Percentiles rank a stretch among this genome's conserved stretches.
These are phyloP conservation scores for Sphaceloma murrayae DNA, from an alignment of 2,329 filamentous ascomycete species.

Conservation along the genomic window DNA sequence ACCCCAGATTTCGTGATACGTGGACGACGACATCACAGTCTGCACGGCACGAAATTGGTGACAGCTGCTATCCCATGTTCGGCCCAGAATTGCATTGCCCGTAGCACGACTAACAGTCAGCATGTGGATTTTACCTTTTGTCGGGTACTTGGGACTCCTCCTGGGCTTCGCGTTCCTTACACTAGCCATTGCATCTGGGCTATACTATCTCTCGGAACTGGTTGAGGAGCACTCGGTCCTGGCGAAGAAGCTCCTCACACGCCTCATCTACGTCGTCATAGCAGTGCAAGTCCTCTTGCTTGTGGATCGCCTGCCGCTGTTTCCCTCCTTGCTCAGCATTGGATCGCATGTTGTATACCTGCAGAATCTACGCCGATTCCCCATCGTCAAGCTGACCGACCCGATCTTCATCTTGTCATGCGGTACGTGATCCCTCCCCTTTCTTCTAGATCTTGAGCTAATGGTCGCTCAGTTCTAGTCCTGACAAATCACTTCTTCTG, in stretches of 20 bases:
- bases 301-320: conserved; percentile 76
- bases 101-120: conserved; percentile 23
- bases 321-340: conserved; percentile 34
- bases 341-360: conserved; percentile 40
- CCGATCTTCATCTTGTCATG: conserved; percentile 80
- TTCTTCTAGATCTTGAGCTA: not conserved
- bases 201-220: conserved; percentile 96
- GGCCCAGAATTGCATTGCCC: too few species aligned
- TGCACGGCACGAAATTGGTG: too few species aligned
- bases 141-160: conserved; percentile 80
- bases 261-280: conserved; percentile 76
- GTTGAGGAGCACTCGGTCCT: conserved; percentile 96
- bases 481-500: conserved; percentile 87
- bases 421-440: conserved; percentile 44
- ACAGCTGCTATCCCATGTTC: too few species aligned
- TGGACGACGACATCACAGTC: too few species aligned
- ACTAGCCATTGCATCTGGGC: conserved; percentile 89
- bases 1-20: conserved; percentile 12
- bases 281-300: conserved; percentile 63
- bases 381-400: conserved; percentile 74
- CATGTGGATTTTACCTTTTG: conserved; percentile 92
- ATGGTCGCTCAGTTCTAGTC: conserved; percentile 54
- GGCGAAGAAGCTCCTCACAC: conserved; percentile 75
- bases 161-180: conserved; percentile 91
- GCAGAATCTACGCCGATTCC: conserved; percentile 70